Evolutionary conservation across 225 moss, liverwort and hornwort genomes (phyloP).

Genomic region (Polytrichum commune): DNA sequence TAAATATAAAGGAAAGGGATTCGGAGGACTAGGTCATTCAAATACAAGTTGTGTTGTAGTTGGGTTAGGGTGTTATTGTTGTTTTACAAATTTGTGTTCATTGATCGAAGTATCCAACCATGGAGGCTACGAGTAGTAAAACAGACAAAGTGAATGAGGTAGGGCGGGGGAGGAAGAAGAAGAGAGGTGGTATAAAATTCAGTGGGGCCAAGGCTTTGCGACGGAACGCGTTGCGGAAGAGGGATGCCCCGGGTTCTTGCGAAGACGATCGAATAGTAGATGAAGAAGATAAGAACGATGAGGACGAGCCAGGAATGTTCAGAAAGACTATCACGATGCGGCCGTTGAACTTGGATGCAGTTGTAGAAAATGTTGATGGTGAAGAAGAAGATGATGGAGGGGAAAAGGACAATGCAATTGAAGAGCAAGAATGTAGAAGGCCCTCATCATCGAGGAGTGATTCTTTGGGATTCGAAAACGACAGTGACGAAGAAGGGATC

Average conservation of each 20-base stretch:
- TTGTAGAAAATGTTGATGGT: neutral
- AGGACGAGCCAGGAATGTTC: neutral
- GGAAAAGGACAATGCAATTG: neutral
- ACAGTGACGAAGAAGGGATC: conserved; percentile 1
- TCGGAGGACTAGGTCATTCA: no score
- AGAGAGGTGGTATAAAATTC: conserved; percentile 1
- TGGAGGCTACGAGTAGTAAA: no score
- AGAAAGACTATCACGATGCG: neutral
- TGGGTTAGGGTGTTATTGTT: no score
- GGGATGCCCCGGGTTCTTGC: neutral
- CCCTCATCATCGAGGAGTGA: neutral
- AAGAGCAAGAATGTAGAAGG: neutral
- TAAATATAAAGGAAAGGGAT: no score
- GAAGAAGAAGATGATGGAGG: conserved; percentile 1
- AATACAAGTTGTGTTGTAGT: no score
- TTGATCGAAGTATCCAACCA: no score
- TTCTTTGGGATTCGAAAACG: neutral
- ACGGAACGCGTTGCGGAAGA: conserved; percentile 1
- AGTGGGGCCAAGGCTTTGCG: neutral
- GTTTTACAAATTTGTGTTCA: no score
- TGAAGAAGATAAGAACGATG: neutral
- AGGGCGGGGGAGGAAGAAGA: no score
- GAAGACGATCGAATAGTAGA: conserved; percentile 1
- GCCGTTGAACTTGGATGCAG: neutral
- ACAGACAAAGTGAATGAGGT: no score